Percentiles rank a stretch among this genome's conserved stretches.
Evolutionary conservation across 306 rosid species (phyloP).

Genomic region (Prunus campanulata): DNA sequence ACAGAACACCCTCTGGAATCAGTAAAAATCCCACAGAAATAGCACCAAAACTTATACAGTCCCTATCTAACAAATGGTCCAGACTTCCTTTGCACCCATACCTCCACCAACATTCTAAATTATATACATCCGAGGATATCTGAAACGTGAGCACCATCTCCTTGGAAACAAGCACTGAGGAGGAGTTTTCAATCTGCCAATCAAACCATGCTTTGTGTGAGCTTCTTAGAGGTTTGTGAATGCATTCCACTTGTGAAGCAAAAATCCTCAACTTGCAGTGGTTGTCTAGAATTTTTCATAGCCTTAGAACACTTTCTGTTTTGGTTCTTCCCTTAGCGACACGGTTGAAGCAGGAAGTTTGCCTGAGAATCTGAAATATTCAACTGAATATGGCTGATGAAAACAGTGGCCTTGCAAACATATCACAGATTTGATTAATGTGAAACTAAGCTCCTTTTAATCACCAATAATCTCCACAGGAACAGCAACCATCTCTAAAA

Average conservation of each 20-base stretch:
- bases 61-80: too few relatives aligned
- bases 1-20: too few relatives aligned
- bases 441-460: neutral
- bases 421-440: neutral
- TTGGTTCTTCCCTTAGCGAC: neutral
- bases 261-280: neutral
- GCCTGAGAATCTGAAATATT: neutral
- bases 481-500: constrained; percentile 22
- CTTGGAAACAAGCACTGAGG: neutral
- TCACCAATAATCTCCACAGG: constrained; percentile 39
- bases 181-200: neutral
- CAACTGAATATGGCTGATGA: neutral
- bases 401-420: neutral
- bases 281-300: too few relatives aligned
- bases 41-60: too few relatives aligned
- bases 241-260: neutral
- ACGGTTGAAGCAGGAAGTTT: neutral
- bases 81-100: too few relatives aligned
- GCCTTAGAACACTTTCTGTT: neutral
- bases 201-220: neutral
- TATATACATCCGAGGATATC: too few relatives aligned
- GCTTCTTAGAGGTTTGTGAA: neutral
- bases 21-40: too few relatives aligned
- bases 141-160: neutral
- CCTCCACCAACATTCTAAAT: too few relatives aligned